Evolutionary conservation across 345 rosid genomes (phyloP).

Genomic region (Lepidium africanum): DNA sequence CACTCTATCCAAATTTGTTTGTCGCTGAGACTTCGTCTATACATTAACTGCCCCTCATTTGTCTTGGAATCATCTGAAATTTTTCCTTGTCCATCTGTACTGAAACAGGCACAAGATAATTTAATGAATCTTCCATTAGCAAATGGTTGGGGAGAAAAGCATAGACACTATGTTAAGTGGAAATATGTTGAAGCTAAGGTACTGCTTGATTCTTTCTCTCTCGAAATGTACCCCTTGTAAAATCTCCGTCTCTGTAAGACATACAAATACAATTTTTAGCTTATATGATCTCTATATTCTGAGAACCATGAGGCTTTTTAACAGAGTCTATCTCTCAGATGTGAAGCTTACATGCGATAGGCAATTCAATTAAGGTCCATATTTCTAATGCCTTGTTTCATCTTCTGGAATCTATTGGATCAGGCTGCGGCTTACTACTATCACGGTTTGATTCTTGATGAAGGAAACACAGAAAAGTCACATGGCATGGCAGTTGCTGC

Average conservation of each 20-base stretch:
- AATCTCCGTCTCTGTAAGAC: neutral
- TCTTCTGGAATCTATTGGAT: conserved; percentile 9
- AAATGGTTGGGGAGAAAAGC: conserved; percentile 99
- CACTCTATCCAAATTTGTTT: neutral
- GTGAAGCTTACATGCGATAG: neutral
- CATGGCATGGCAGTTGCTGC: conserved; percentile 98
- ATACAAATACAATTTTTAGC: neutral
- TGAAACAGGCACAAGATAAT: conserved; percentile 90
- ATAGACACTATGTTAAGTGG: conserved; percentile 83
- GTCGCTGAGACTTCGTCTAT: neutral
- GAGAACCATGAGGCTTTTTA: neutral
- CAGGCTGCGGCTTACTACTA: conserved; percentile 99
- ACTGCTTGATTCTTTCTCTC: neutral
- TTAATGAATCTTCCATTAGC: conserved; percentile 76
- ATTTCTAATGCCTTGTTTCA: conserved; percentile 14
- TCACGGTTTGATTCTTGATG: conserved; percentile 96
- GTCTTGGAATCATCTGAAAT: conserved; percentile 4
- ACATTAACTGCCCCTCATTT: neutral
- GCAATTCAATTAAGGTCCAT: neutral
- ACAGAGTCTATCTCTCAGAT: neutral
- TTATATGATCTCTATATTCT: neutral
- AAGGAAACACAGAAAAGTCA: conserved; percentile 92
- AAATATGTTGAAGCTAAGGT: conserved; percentile 91
- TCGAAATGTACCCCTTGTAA: neutral
- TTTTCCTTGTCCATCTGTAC: conserved; percentile 13